Evolutionary conservation across 306 rosid genomes (phyloP).

Genomic region (Oemleria cerasiformis): DNA sequence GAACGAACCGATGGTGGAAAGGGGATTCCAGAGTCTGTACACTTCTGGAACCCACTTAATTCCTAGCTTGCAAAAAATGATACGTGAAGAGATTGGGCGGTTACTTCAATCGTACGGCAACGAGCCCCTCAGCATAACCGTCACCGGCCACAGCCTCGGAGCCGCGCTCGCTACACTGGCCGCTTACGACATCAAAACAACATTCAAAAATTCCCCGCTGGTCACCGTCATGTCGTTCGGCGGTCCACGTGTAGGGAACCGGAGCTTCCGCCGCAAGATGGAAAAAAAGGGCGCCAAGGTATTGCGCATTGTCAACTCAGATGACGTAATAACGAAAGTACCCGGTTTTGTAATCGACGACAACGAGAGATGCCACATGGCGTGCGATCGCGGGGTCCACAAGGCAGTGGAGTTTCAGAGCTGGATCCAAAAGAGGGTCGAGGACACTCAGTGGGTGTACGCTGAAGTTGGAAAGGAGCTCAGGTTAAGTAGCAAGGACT

Average conservation of each 20-base stretch:
- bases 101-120: constrained; percentile 48
- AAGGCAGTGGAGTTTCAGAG: constrained; percentile 22
- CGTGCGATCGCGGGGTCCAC: not conserved
- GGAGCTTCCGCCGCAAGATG: constrained; percentile 39
- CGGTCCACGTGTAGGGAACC: constrained; percentile 71
- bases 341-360: constrained; percentile 57
- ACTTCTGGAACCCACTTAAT: constrained; percentile 30
- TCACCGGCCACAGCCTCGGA: constrained; percentile 92
- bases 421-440: constrained; percentile 52
- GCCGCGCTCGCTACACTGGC: constrained; percentile 80
- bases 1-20: constrained; percentile 61
- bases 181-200: constrained; percentile 45
- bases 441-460: constrained; percentile 54
- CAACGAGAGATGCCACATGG: constrained; percentile 1
- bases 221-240: constrained; percentile 79
- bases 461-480: constrained; percentile 81
- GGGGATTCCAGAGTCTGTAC: constrained; percentile 80
- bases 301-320: constrained; percentile 63
- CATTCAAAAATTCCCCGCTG: constrained; percentile 31
- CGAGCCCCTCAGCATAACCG: constrained; percentile 59
- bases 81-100: constrained; percentile 45
- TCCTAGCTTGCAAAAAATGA: constrained; percentile 55
- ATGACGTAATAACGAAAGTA: constrained; percentile 56
- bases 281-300: constrained; percentile 52
- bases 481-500: constrained; percentile 56